These are phyloP conservation scores for Arthroderma uncinatum DNA, from an alignment of 2,329 filamentous ascomycete species.

Conservation along the genomic window DNA sequence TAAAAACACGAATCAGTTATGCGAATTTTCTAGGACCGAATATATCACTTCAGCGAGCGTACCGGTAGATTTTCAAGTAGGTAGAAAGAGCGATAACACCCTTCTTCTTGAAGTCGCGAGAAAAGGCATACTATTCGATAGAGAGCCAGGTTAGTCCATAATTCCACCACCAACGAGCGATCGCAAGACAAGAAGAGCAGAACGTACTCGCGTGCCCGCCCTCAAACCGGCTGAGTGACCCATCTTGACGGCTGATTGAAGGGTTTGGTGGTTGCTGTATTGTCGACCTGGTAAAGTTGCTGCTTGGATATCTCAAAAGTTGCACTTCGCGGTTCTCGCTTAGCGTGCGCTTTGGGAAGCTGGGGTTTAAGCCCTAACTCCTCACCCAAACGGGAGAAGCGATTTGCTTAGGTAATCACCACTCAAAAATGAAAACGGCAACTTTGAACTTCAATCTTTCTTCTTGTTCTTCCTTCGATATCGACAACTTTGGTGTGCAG, in stretches of 20 bases:
- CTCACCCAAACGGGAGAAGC: constrained; percentile 7
- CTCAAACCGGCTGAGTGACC: constrained; percentile 81
- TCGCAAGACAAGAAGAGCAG: constrained; percentile 4
- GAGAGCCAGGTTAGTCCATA: constrained; percentile 26
- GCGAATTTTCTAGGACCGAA: background rate
- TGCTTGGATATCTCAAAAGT: background rate
- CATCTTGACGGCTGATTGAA: constrained; percentile 52
- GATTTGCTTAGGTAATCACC: constrained; percentile 5
- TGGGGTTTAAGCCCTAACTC: constrained; percentile 15
- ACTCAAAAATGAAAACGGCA: background rate
- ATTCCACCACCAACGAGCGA: constrained; percentile 7
- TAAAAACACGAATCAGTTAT: constrained; percentile 27
- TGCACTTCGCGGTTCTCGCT: constrained; percentile 14
- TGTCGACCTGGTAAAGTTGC: constrained; percentile 25
- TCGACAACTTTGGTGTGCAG: constrained; percentile 10
- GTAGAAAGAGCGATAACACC: constrained; percentile 87
- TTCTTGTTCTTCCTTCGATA: constrained; percentile 21
- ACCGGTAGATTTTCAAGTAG: constrained; percentile 91
- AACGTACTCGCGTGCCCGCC: constrained; percentile 69
- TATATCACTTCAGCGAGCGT: constrained; percentile 27
- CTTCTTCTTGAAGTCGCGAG: constrained; percentile 86
- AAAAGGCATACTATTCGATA: constrained; percentile 67
- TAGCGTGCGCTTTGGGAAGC: constrained; percentile 11
- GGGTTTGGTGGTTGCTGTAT: constrained; percentile 26
- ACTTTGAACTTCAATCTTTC: constrained; percentile 13